Evolutionary conservation across 2,329 filamentous ascomycete species (phyloP).

Genomic region (Fusarium sp.): DNA sequence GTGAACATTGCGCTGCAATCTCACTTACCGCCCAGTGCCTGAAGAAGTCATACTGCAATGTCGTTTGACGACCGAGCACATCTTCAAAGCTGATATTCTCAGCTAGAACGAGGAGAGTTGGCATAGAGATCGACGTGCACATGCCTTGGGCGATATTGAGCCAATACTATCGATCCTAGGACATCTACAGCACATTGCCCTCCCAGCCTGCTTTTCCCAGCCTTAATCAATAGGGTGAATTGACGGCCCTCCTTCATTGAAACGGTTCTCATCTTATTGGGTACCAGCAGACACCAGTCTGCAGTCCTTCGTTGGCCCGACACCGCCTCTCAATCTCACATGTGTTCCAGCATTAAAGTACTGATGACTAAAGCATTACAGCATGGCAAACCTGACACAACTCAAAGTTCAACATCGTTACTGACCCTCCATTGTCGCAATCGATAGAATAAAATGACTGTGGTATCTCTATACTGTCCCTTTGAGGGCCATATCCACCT

Average conservation of each 20-base stretch:
- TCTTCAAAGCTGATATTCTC: background rate
- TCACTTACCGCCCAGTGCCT: background rate
- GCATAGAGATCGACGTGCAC: background rate
- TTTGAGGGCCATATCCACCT: constrained; percentile 7
- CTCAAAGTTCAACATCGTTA: accelerated
- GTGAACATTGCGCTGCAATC: accelerated
- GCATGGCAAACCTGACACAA: too few species aligned
- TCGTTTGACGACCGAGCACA: background rate
- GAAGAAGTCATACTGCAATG: background rate
- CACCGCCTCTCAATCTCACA: background rate
- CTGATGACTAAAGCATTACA: background rate
- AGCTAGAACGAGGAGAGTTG: background rate
- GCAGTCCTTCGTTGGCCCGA: background rate
- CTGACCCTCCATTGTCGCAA: accelerated
- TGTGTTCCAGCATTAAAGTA: background rate
- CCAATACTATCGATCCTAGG: background rate
- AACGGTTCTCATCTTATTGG: background rate
- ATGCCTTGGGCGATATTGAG: background rate
- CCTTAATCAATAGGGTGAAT: background rate
- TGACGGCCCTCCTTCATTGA: background rate
- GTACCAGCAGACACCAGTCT: background rate
- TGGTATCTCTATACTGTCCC: background rate
- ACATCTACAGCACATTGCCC: background rate
- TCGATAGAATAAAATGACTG: too few species aligned
- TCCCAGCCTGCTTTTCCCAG: background rate